phyloP scores from a whole-genome alignment of 139 green algal species.

The Spirogloea muscicola region DNA sequence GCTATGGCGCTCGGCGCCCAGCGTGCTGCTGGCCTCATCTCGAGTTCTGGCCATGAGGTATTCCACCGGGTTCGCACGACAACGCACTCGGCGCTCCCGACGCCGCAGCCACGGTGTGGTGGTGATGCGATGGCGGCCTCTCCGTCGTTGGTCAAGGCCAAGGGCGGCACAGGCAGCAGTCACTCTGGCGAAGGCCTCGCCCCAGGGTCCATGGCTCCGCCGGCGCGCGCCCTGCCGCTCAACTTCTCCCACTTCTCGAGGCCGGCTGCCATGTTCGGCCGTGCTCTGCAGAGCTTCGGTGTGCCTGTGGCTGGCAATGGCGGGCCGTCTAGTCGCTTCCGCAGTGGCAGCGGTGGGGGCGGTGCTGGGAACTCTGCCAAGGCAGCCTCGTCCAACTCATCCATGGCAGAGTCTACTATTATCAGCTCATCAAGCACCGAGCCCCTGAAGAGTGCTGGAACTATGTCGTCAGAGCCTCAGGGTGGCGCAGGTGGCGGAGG shows the following conservation, averaged over 20 bases:
- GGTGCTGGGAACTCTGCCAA: background rate
- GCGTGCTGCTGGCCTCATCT: slow-evolving; percentile 12
- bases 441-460: no score
- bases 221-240: background rate
- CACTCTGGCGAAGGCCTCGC: no score
- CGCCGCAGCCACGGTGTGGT: background rate
- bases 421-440: no score
- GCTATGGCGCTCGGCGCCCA: slow-evolving; percentile 23
- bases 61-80: slow-evolving; percentile 22
- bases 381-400: slow-evolving; percentile 3
- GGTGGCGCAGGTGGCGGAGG: no score
- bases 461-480: no score
- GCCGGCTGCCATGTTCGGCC: slow-evolving; percentile 10
- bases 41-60: background rate
- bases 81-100: background rate
- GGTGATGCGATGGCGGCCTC: background rate
- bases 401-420: slow-evolving; percentile 9
- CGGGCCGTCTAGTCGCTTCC: background rate
- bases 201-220: no score
- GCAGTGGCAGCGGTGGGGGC: background rate
- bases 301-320: background rate
- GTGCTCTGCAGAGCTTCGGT: background rate
- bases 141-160: no score
- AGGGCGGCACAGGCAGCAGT: no score
- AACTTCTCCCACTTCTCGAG: slow-evolving; percentile 19